Conservation (phyloP, 768 basidiomycete genomes). For the Boletus insuetus region DNA sequence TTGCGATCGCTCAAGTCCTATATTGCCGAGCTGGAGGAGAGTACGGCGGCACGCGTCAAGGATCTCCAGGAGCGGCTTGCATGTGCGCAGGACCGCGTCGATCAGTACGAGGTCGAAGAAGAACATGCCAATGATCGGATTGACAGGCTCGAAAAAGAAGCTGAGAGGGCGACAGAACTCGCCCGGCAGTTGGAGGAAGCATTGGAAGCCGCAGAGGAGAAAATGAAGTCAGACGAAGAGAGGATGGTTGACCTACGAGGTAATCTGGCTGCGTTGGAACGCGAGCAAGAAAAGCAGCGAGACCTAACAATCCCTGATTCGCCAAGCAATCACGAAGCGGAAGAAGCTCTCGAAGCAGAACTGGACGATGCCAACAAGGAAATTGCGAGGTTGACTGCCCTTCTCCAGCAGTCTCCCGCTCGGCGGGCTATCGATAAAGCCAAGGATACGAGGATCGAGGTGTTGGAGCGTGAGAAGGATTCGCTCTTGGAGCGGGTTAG, state of each 20-base stretch:
- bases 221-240: slow-evolving; percentile 63
- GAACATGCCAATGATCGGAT: slow-evolving; percentile 48
- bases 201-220: slow-evolving; percentile 68
- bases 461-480: slow-evolving; percentile 74
- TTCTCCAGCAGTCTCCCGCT: slow-evolving; percentile 70
- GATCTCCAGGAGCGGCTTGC: slow-evolving; percentile 55
- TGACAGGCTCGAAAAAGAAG: slow-evolving; percentile 52
- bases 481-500: slow-evolving; percentile 72
- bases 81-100: slow-evolving; percentile 43
- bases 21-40: slow-evolving; percentile 58
- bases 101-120: slow-evolving; percentile 42
- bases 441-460: slow-evolving; percentile 71
- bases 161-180: slow-evolving; percentile 51
- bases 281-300: slow-evolving; percentile 45
- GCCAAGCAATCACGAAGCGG: slow-evolving; percentile 50
- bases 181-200: slow-evolving; percentile 73
- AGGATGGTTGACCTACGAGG: slow-evolving; percentile 48
- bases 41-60: slow-evolving; percentile 49
- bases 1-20: slow-evolving; percentile 46
- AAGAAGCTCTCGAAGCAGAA: slow-evolving; percentile 64
- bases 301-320: slow-evolving; percentile 21
- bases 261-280: slow-evolving; percentile 54
- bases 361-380: slow-evolving; percentile 76
- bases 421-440: slow-evolving; percentile 76
- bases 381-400: slow-evolving; percentile 63